phyloP scores from a whole-genome alignment of 306 rosid species.

The Sophora flavescens region DNA sequence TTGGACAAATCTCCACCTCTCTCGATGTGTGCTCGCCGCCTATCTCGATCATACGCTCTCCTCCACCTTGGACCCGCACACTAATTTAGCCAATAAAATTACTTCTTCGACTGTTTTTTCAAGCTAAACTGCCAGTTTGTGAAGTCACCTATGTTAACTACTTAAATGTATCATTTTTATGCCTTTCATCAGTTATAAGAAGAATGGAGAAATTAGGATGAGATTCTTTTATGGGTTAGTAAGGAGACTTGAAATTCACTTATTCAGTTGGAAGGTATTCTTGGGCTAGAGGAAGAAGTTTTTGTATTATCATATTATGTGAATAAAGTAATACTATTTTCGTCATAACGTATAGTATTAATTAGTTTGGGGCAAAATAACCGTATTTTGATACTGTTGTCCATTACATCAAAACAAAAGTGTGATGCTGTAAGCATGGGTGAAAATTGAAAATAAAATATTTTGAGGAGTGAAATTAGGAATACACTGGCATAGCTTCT shows the following conservation, averaged over 20 bases:
- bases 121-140: background rate
- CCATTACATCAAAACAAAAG: background rate
- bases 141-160: background rate
- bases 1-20: no score
- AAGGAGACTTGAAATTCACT: background rate
- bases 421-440: background rate
- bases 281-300: background rate
- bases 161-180: background rate
- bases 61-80: no score
- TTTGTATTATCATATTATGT: no score
- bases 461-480: background rate
- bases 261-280: background rate
- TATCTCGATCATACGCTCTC: no score
- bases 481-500: background rate
- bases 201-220: background rate
- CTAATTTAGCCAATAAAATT: no score
- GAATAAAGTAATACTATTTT: background rate
- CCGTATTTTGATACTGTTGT: background rate
- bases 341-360: background rate
- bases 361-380: no score
- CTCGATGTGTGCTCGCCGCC: no score
- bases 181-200: background rate
- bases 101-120: background rate
- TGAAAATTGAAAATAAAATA: no score
- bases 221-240: background rate